Conservation (phyloP, 371 early-diverging fungal genomes). For the Apophysomyces sp. region DNA sequence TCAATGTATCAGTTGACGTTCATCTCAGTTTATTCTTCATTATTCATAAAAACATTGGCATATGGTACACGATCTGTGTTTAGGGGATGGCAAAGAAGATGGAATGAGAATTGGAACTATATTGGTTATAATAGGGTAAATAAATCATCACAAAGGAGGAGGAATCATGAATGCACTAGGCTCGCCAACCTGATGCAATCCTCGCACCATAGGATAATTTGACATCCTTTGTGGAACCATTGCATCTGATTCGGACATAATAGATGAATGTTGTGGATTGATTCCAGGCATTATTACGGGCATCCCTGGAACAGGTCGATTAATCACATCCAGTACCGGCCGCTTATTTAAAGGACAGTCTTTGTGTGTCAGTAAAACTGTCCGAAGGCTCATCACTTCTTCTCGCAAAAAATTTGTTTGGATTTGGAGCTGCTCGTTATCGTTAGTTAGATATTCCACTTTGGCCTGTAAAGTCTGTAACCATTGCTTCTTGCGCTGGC, state of each 20-base stretch:
- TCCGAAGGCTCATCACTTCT: slow-evolving; percentile 71
- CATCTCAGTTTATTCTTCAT: no score
- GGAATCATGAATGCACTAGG: not conserved
- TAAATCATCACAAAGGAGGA: not conserved
- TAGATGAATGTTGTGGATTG: not conserved
- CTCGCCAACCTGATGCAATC: not conserved
- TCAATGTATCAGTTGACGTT: no score
- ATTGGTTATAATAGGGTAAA: not conserved
- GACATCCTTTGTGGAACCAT: not conserved
- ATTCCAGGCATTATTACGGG: not conserved
- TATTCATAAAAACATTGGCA: no score
- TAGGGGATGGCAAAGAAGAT: not conserved
- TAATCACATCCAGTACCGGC: slow-evolving; percentile 12
- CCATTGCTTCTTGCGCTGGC: slow-evolving; percentile 90
- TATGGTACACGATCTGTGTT: not conserved
- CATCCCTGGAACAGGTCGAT: not conserved
- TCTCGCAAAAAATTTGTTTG: slow-evolving; percentile 71
- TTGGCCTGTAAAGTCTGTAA: slow-evolving; percentile 73
- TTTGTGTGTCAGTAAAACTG: slow-evolving; percentile 73
- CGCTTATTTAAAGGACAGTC: slow-evolving; percentile 65
- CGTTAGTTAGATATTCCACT: slow-evolving; percentile 67
- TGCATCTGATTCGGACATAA: not conserved
- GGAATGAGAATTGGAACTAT: not conserved
- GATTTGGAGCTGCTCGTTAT: slow-evolving; percentile 70
- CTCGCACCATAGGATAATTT: not conserved